Conservation (phyloP, 2,329 filamentous ascomycete genomes). For the Fusarium luffae region DNA sequence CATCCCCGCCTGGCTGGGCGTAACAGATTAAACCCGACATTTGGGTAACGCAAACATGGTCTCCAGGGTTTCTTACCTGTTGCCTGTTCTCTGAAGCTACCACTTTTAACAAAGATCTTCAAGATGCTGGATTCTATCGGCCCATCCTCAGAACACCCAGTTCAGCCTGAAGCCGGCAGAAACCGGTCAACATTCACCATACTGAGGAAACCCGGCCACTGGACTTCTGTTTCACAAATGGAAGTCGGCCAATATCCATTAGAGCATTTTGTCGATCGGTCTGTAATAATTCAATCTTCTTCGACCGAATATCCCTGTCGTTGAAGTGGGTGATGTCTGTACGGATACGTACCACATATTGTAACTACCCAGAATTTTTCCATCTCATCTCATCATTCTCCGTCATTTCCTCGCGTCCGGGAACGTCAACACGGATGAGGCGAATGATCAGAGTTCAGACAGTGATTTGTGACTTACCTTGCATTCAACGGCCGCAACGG, state of each 20-base stretch:
- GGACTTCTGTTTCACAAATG: constrained; percentile 20
- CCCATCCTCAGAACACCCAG: neutral
- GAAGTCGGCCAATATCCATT: constrained; percentile 15
- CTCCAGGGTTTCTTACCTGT: neutral
- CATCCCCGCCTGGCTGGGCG: constrained; percentile 8
- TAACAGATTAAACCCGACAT: constrained; percentile 4
- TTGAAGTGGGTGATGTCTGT: neutral
- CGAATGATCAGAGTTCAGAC: neutral
- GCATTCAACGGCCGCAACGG: neutral
- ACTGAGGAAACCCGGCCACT: neutral
- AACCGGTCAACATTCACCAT: constrained; percentile 17
- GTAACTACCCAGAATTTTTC: neutral
- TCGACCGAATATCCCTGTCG: constrained; percentile 13
- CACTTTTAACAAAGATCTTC: constrained; percentile 18
- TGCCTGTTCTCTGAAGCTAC: constrained; percentile 16
- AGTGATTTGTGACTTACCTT: constrained; percentile 15
- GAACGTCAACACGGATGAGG: neutral
- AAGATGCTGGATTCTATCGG: neutral
- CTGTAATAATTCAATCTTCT: neutral
- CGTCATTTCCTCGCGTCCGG: neutral
- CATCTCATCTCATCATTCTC: neutral
- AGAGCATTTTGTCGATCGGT: constrained; percentile 5
- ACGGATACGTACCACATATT: neutral
- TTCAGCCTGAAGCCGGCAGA: constrained; percentile 24
- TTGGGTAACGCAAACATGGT: constrained; percentile 8